Base-by-base conservation (phyloP, 768 basidiomycete genomes). In the Naematelia encephala region DNA sequence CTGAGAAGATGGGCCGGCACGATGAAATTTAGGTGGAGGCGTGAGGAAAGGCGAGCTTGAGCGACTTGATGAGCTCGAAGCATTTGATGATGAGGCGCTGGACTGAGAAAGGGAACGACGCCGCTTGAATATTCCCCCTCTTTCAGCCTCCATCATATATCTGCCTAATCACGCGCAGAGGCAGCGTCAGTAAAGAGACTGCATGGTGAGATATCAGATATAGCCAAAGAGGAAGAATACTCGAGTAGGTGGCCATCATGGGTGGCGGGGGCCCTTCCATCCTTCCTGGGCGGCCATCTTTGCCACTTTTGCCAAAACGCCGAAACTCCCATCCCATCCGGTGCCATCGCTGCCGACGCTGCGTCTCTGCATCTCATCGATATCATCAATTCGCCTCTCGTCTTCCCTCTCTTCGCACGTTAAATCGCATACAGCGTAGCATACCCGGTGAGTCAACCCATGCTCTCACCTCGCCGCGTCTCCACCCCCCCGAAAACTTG, bases 1-100 rank as follows among this genome's bases (percentile, higher is more conserved):
- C 54, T 51, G 16, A 2, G 54, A 14, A 13, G 42, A 25, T 11
- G 58, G 52, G 10, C 28, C 16, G 13, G 60, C 50, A 51, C 64
- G 55, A 30, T 69, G 68, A 43, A 61, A 69, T 57, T 72, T 72
- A 3, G 68, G 66, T 34, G 60, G 62, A 25, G 70, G 67, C 4
- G 59, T 47, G 16, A 30, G 49, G 34, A 51, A 51, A 19, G 21
- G 54, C 14, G 28, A 29, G 49, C n/a, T 3, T n/a, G 56, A 30
- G 0, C 63, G 56, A 23, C n/a, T n/a, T 23, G 48, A 50, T 10
- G 48, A 26, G 48, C 48, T 27, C 48, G 22, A 22, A 26, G 19
- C 22, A 23, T 16, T 21, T 12, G 48, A 10, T 5, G 48, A 50
- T 4, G 48, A 50, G 4, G 48, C 8, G 34, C 34, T 39, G 34